Conservation (phyloP, 768 basidiomycete genomes). For the Mrakia frigida region DNA sequence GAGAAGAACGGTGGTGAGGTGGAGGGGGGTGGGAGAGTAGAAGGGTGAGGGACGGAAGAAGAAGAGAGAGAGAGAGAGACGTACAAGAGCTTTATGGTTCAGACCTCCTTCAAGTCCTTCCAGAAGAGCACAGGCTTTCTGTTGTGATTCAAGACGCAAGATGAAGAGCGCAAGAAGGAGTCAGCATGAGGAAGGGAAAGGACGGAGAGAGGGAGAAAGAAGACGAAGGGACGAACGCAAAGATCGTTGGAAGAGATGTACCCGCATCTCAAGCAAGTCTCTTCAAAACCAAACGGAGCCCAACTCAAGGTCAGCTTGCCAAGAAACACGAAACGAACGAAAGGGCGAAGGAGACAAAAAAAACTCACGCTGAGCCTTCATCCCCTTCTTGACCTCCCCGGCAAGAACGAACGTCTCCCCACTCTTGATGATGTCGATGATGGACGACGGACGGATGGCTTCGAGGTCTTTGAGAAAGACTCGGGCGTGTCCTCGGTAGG, state of each 20-base stretch:
- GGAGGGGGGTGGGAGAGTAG: background rate
- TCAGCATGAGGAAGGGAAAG: background rate
- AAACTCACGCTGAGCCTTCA: conserved; percentile 74
- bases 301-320: background rate
- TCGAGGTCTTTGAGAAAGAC: conserved; percentile 93
- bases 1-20: too few relatives aligned
- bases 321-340: background rate
- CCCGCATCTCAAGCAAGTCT: conserved; percentile 84
- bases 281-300: conserved; percentile 47
- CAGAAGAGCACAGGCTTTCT: conserved; percentile 71
- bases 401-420: conserved; percentile 85
- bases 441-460: conserved; percentile 85
- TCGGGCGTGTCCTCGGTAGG: conserved; percentile 93
- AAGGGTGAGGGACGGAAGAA: background rate
- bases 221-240: conserved; percentile 38
- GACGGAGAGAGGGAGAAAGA: background rate
- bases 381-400: conserved; percentile 74
- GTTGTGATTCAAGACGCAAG: background rate
- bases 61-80: background rate
- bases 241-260: conserved; percentile 95
- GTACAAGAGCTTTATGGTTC: conserved; percentile 38
- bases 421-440: conserved; percentile 96
- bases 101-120: conserved; percentile 86
- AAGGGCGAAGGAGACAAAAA: conserved; percentile 24
- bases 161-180: background rate